Evolutionary conservation across 352 stramenopile species (phyloP), one percentile per base, ranked within the genome.

Genomic region (Blastocystis sp.): DNA sequence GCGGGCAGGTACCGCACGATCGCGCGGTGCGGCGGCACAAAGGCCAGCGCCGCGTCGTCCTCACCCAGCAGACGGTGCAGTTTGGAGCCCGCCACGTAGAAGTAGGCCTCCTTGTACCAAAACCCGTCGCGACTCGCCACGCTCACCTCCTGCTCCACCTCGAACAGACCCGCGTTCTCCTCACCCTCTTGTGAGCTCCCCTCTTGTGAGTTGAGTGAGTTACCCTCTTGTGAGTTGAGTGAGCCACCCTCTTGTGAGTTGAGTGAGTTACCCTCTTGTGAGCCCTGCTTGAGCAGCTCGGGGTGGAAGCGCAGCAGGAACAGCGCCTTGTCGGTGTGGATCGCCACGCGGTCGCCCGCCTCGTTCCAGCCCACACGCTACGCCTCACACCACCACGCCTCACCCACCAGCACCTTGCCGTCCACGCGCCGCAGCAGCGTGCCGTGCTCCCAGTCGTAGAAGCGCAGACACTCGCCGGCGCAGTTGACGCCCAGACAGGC

Each of bases 401-500:
- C 24, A 4, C 64, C 24, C 4, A 71, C 64, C 64, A 48, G 24
- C 14, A 71, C 64, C 48, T 71, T 24, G 7, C 40, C 71, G 38
- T 81, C 71, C 4, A 91, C 90, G 38, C 88, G 87, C 60, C 65
- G 87, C 60, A 99, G 94, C 84, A 99, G 94, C 77, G 93, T 93
- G 76, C 97, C 94, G 70, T 97, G 95, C n/a, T 98, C 94, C 97
- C 97, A 99, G 91, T 98, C 96, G 89, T 98, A 99, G 92, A 99
- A 98, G 0, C 97, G 92, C 74, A 99, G 94, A 52, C 93, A 94
- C 90, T 99, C 96, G 81, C 94, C 93, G 59, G 64, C 66, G 57
- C 96, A 95, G 90, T 97, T 96, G 42, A 99, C 95, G 82, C 94
- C 96, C 14, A 99, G 93, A 24, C 96, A 93, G 28, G n/a, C 38